phyloP scores from a whole-genome alignment of 108 stramenopile genomes.

The Nitzschia sp. region DNA sequence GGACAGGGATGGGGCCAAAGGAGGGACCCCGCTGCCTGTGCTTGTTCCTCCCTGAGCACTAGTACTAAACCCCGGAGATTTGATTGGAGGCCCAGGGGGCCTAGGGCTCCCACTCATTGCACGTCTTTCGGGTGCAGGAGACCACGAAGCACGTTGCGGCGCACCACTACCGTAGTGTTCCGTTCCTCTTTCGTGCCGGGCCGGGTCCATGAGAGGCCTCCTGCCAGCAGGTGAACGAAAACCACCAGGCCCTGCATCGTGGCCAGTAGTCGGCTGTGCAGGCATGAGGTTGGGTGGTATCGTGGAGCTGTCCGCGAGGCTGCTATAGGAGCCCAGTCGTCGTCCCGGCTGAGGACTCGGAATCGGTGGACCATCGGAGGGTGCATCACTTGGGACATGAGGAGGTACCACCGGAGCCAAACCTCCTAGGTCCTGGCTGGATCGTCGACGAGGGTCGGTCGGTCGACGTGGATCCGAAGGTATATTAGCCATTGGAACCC shows the following conservation, averaged over 20 bases:
- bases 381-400: conserved; percentile 1
- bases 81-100: neutral
- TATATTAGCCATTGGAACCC: neutral
- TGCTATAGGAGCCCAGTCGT: conserved; percentile 42
- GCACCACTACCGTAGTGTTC: neutral
- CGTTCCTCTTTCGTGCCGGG: neutral
- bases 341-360: conserved; percentile 19
- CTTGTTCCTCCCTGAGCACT: neutral
- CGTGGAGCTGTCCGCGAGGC: conserved; percentile 30
- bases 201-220: neutral
- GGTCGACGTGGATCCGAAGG: conserved; percentile 24
- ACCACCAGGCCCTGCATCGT: neutral
- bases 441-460: conserved; percentile 42
- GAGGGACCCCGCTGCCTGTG: neutral
- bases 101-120: neutral
- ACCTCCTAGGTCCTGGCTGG: conserved; percentile 1
- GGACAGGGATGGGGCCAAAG: conserved; percentile 4
- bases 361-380: conserved; percentile 5
- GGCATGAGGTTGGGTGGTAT: conserved; percentile 16
- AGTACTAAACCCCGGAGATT: too few species aligned
- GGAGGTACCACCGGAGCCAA: neutral
- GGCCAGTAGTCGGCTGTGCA: neutral
- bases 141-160: neutral
- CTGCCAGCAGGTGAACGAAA: conserved; percentile 17
- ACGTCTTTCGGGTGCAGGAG: conserved; percentile 1